phyloP scores from a whole-genome alignment of 2,329 filamentous ascomycete species.

The Penicillium decumbens region DNA sequence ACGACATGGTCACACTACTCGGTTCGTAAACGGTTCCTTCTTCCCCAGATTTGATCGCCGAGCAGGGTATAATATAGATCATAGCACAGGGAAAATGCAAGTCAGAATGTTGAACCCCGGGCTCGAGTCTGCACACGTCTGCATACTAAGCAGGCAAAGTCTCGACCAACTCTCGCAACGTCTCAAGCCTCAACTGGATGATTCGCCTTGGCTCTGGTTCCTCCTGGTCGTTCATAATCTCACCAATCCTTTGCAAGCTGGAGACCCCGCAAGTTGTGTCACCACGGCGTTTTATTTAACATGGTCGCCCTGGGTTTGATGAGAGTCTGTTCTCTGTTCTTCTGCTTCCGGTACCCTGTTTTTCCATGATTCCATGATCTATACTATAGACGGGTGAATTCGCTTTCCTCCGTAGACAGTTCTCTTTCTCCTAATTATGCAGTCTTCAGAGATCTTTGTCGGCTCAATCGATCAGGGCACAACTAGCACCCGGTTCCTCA shows the following conservation, averaged over 20 bases:
- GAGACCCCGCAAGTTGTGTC: background rate
- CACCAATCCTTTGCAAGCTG: background rate
- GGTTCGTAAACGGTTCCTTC: background rate
- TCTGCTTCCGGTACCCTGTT: background rate
- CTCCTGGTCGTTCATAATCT: background rate
- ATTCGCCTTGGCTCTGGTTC: background rate
- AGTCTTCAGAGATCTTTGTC: conserved; percentile 53
- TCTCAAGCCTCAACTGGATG: background rate
- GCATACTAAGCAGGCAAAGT: background rate
- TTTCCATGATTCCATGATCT: background rate
- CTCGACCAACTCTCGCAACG: background rate
- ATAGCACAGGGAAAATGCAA: background rate
- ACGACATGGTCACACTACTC: background rate
- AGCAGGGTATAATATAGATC: background rate
- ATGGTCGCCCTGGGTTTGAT: background rate
- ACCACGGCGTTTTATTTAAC: background rate
- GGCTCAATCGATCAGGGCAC: conserved; percentile 89
- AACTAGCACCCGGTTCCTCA: conserved; percentile 80
- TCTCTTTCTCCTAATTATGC: conserved; percentile 14
- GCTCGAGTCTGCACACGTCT: background rate
- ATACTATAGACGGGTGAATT: background rate
- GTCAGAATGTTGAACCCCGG: background rate
- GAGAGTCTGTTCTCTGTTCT: background rate
- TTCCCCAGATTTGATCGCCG: background rate
- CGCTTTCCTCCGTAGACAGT: background rate